A percentile compares a stretch with the other conserved stretches of the same genome.
phyloP scores from a whole-genome alignment of 305 asterid genomes.

The Galium porrigens region DNA sequence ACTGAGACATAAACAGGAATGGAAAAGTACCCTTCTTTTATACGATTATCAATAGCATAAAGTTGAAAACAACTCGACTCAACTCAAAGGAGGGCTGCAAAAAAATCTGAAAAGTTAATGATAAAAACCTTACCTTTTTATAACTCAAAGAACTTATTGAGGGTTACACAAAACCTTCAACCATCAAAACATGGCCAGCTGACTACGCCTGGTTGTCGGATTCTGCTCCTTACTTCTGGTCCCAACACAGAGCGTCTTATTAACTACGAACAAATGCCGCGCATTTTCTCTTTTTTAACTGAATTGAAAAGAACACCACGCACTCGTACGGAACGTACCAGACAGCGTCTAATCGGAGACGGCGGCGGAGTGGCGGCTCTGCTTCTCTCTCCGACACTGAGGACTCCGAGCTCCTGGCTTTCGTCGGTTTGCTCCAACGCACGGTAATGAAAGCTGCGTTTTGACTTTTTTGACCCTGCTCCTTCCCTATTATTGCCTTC shows the following conservation, averaged over 20 bases:
- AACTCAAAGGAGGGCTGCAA: not conserved
- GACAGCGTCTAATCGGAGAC: not conserved
- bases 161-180: constrained; percentile 3
- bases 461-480: constrained; percentile 12
- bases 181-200: not conserved
- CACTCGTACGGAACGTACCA: not conserved
- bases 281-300: not conserved
- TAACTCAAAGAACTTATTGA: constrained; percentile 7
- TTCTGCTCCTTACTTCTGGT: not conserved
- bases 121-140: not conserved
- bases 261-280: not conserved
- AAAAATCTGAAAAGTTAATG: not conserved
- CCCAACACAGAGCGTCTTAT: constrained; percentile 6
- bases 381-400: constrained; percentile 24
- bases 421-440: constrained; percentile 23
- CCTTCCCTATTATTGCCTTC: constrained; percentile 4
- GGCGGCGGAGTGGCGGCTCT: constrained; percentile 9
- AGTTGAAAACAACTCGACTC: not conserved
- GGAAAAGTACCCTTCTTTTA: not conserved
- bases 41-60: not conserved
- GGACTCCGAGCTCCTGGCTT: constrained; percentile 33
- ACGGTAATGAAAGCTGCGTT: constrained; percentile 12
- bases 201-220: not conserved
- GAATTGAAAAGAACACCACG: not conserved
- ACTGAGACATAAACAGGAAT: not conserved